These are phyloP conservation scores for Floccularia luteovirens DNA, from an alignment of 768 basidiomycete genomes.

Conservation along the genomic window DNA sequence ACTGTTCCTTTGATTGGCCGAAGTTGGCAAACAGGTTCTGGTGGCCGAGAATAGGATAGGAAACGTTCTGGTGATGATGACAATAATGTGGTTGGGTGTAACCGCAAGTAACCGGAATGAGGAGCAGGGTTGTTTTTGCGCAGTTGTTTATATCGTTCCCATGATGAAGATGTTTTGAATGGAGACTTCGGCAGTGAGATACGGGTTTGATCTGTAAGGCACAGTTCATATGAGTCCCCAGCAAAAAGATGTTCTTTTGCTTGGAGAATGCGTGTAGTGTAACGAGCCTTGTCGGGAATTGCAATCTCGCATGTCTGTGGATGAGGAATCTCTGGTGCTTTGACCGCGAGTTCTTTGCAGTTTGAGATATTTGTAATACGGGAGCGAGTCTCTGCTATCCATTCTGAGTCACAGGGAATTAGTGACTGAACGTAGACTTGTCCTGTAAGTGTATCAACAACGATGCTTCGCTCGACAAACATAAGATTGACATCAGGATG, in stretches of 20 bases:
- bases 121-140: constrained; percentile 82
- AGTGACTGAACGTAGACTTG: constrained; percentile 60
- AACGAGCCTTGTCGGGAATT: constrained; percentile 51
- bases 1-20: constrained; percentile 95
- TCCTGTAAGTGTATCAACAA: constrained; percentile 48
- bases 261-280: constrained; percentile 59
- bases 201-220: constrained; percentile 70
- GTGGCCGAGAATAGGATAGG: constrained; percentile 68
- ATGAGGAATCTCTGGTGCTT: constrained; percentile 10
- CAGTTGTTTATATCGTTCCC: constrained; percentile 69
- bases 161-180: constrained; percentile 37
- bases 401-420: constrained; percentile 45
- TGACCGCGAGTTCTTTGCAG: neutral
- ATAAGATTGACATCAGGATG: constrained; percentile 72
- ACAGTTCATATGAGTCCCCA: constrained; percentile 92
- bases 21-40: constrained; percentile 63
- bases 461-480: constrained; percentile 73
- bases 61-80: constrained; percentile 93
- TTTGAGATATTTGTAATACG: constrained; percentile 17
- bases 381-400: constrained; percentile 41
- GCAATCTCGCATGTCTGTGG: too few relatives aligned
- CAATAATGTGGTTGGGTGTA: constrained; percentile 70
- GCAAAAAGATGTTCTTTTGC: constrained; percentile 71
- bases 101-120: constrained; percentile 73
- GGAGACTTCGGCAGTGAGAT: constrained; percentile 36